Evolutionary conservation across 2,329 filamentous ascomycete genomes (phyloP).

Genomic region (Diaporthe citri): DNA sequence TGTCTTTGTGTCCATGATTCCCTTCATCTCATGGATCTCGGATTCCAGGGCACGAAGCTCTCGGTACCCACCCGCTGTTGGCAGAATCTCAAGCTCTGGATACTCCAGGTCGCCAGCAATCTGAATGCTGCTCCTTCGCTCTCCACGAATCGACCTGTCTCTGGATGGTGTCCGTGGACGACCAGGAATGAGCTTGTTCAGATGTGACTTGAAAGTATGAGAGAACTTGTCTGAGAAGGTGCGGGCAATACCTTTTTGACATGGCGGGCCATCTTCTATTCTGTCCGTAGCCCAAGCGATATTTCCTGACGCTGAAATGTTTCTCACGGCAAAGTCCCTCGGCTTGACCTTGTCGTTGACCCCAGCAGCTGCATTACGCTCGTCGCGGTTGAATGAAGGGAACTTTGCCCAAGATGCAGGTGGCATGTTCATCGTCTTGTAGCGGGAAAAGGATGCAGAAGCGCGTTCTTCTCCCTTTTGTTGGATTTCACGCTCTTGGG

Average conservation of each 20-base stretch:
- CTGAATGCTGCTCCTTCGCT: constrained; percentile 38
- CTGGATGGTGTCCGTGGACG: constrained; percentile 31
- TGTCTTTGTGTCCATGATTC: neutral
- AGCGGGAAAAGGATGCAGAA: neutral
- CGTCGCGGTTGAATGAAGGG: constrained; percentile 48
- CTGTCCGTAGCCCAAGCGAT: constrained; percentile 47
- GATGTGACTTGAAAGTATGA: constrained; percentile 46
- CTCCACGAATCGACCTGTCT: constrained; percentile 33
- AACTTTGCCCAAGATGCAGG: constrained; percentile 52
- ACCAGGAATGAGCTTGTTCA: constrained; percentile 46
- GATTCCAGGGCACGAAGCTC: constrained; percentile 43
- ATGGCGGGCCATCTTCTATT: neutral
- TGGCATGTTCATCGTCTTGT: constrained; percentile 10
- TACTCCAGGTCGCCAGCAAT: constrained; percentile 41
- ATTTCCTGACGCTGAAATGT: constrained; percentile 41
- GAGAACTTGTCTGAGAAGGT: constrained; percentile 50
- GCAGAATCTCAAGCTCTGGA: constrained; percentile 43
- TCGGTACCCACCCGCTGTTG: constrained; percentile 40
- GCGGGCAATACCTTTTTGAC: constrained; percentile 37
- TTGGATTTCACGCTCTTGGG: constrained; percentile 28
- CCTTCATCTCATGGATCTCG: constrained; percentile 43
- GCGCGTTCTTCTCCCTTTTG: neutral
- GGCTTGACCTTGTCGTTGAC: constrained; percentile 45
- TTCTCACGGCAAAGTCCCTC: constrained; percentile 48
- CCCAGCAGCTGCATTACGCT: constrained; percentile 46